Evolutionary conservation across 352 stramenopile species (phyloP).

Genomic region (Phytopythium boreale): DNA sequence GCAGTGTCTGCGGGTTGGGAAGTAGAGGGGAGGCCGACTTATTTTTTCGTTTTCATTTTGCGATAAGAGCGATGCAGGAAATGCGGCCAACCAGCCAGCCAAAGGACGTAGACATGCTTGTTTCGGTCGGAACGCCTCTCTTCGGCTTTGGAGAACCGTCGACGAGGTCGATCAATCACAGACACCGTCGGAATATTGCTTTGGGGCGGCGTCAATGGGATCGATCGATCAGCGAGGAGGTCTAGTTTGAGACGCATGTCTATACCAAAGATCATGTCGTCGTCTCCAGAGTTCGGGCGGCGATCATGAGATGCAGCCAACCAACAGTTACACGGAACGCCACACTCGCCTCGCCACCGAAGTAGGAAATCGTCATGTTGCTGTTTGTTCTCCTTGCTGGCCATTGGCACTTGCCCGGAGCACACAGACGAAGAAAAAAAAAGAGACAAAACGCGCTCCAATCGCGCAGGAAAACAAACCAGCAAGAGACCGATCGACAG

Average conservation of each 20-base stretch:
- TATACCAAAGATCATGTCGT: no score
- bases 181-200: neutral
- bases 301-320: no score
- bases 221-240: no score
- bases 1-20: neutral
- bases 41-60: slow-evolving; percentile 4
- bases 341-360: neutral
- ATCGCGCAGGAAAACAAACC: neutral
- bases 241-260: no score
- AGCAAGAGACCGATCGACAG: neutral
- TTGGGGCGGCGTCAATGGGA: no score
- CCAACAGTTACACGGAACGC: neutral
- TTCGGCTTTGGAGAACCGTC: no score
- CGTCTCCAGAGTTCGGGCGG: no score
- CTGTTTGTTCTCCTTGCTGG: neutral
- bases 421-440: neutral
- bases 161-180: no score
- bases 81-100: no score
- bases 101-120: no score
- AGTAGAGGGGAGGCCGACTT: neutral
- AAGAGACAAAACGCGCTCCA: slow-evolving; percentile 1
- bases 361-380: neutral
- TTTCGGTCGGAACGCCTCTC: no score
- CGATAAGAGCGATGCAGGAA: neutral
- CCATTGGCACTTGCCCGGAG: neutral